Evolutionary conservation across 306 rosid species (phyloP).

Genomic region (Castanopsis chinensis): DNA sequence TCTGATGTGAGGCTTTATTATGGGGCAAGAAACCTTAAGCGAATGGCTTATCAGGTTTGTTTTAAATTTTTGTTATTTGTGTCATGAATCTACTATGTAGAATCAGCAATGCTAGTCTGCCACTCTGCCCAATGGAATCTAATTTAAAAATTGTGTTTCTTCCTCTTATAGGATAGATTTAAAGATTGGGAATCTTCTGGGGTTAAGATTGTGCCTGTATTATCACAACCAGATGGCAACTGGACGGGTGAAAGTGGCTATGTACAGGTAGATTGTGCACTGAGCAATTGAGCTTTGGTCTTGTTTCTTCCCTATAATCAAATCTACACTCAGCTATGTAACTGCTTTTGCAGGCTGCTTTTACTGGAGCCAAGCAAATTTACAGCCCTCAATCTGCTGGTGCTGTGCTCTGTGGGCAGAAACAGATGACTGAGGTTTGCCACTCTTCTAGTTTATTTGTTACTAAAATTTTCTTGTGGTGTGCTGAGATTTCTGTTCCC

Average conservation of each 20-base stretch:
- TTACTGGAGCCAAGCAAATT: constrained; percentile 65
- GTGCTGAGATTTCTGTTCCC: too few relatives aligned
- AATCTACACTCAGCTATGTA: background rate
- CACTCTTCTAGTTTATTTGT: background rate
- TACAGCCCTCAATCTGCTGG: constrained; percentile 61
- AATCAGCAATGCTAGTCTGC: constrained; percentile 3
- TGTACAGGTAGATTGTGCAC: constrained; percentile 63
- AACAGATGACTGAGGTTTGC: constrained; percentile 86
- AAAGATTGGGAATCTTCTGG: constrained; percentile 93
- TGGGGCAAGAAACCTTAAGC: constrained; percentile 84
- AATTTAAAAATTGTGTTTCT: constrained; percentile 16
- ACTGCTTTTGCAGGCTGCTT: constrained; percentile 71
- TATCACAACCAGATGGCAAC: constrained; percentile 75
- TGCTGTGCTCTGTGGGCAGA: constrained; percentile 88
- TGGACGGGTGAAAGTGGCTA: constrained; percentile 88
- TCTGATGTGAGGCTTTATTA: constrained; percentile 81
- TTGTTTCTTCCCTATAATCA: background rate
- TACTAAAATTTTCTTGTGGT: background rate
- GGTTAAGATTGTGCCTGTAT: constrained; percentile 80
- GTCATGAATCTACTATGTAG: background rate
- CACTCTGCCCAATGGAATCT: constrained; percentile 5
- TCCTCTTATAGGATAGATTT: constrained; percentile 72
- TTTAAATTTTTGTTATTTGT: constrained; percentile 8
- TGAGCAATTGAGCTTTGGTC: background rate
- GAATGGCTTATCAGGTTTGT: constrained; percentile 97